Evolutionary conservation across 2,329 filamentous ascomycete genomes (phyloP), one percentile per base, ranked within the genome.

Genomic region (Leptodontidium sp.): DNA sequence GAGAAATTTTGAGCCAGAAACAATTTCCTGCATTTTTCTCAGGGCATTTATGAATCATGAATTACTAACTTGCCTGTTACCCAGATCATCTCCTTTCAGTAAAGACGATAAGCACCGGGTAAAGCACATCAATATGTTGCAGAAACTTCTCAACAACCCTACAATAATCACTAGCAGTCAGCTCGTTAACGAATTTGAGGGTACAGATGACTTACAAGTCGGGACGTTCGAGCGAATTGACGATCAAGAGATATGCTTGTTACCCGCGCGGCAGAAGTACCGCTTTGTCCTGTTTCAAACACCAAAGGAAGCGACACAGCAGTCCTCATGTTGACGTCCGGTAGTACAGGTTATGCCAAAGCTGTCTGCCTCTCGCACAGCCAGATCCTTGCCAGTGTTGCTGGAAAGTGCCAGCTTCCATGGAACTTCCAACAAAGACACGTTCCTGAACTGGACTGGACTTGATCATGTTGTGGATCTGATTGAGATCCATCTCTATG

Each of bases 401-500:
- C 29, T 32, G 68, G 62, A 12, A 73, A 72, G 38, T 50, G 45
- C 21, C n/a, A 43, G 14, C 12, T 40, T 40, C 8, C 65, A 71
- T 45, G 29, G 32, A 5, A 71, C 57, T 8, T 49, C 55, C 2
- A 29, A 14, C 15, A 24, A 21, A 4, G 70, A 71, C 75, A 26
- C 73, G 55, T 73, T 79, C 47, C 61, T 82, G 21, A 81, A 79
- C 55, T 82, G 80, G 80, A 79, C 81, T 43, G 80, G 80, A 0
- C 76, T 87, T 8, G 86, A 88, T 69, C 87, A 88, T 67, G 85
- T 87, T 11, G 86, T 83, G 0, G 82, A 77, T 68, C 75, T 89
- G 2, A 77, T 80, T 1, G 84, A 89, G 63, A 82, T 84, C 17
- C 86, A 88, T 71, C 73, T 88, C 0, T 81, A 82, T 15, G 84